A percentile compares a stretch with the other conserved stretches of the same genome.
Evolutionary conservation across 768 basidiomycete species (phyloP).

Genomic region (Tubosaeta sp.): DNA sequence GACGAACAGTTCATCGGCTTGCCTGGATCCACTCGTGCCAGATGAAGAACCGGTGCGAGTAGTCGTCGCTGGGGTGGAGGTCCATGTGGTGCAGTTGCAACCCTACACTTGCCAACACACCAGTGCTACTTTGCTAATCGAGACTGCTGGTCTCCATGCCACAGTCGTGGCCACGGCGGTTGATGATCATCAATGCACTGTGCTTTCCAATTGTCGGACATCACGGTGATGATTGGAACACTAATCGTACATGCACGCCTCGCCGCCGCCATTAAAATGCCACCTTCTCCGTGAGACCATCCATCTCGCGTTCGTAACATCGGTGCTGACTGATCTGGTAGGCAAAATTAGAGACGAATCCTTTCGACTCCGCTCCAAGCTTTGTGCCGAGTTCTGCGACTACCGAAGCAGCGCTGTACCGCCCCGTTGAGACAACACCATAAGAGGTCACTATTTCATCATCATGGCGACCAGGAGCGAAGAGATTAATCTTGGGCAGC

Average conservation of each 20-base stretch:
- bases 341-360: slow-evolving; percentile 56
- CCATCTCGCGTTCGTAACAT: slow-evolving; percentile 58
- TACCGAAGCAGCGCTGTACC: slow-evolving; percentile 38
- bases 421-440: slow-evolving; percentile 60
- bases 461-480: slow-evolving; percentile 28
- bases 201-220: too few relatives aligned
- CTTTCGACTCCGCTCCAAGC: slow-evolving; percentile 44
- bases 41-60: slow-evolving; percentile 79
- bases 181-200: too few relatives aligned
- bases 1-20: not conserved
- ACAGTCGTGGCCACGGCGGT: too few relatives aligned
- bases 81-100: slow-evolving; percentile 57
- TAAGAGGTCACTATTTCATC: slow-evolving; percentile 50
- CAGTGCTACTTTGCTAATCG: too few relatives aligned
- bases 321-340: slow-evolving; percentile 64
- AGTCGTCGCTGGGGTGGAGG: slow-evolving; percentile 77
- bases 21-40: slow-evolving; percentile 93
- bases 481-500: slow-evolving; percentile 43
- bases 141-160: too few relatives aligned
- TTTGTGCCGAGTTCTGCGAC: slow-evolving; percentile 35
- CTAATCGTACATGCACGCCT: slow-evolving; percentile 11
- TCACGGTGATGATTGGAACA: not conserved
- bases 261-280: slow-evolving; percentile 36
- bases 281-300: slow-evolving; percentile 49
- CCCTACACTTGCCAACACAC: too few relatives aligned